Conservation (phyloP, 139 green algal species). For the Pleodorina starrii region DNA sequence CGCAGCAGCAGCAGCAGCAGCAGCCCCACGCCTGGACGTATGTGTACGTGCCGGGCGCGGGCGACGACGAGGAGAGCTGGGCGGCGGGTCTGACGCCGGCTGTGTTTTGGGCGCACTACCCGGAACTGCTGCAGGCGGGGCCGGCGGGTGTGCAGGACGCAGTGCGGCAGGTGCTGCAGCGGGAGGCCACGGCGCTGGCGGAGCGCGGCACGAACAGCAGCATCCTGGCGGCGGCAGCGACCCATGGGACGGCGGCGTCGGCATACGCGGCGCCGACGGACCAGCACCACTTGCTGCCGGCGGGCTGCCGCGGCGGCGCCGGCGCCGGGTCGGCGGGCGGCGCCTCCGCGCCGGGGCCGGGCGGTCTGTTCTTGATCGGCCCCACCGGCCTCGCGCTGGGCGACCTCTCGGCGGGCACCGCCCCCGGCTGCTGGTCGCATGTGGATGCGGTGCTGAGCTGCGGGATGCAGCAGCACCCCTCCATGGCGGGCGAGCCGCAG, state of each 20-base stretch:
- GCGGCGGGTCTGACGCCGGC: constrained; percentile 82
- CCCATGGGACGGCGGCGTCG: not conserved
- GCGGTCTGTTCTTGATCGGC: constrained; percentile 59
- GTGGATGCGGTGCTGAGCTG: constrained; percentile 80
- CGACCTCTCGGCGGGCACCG: constrained; percentile 59
- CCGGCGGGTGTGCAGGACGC: constrained; percentile 55
- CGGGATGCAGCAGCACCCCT: constrained; percentile 51
- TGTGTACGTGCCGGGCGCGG: constrained; percentile 81
- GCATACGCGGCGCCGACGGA: not conserved
- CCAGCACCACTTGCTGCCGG: constrained; percentile 47
- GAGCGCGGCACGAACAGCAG: constrained; percentile 29
- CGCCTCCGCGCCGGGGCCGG: not conserved
- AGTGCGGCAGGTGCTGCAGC: constrained; percentile 66
- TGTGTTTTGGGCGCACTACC: constrained; percentile 78
- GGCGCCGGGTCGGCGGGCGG: constrained; percentile 34
- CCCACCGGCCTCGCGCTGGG: constrained; percentile 61
- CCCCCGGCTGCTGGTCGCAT: constrained; percentile 69
- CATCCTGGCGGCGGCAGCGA: not conserved
- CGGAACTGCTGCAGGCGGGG: constrained; percentile 71
- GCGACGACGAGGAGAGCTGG: constrained; percentile 98
- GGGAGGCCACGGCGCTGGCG: constrained; percentile 31
- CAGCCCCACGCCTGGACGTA: constrained; percentile 47
- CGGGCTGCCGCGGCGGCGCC: not conserved
- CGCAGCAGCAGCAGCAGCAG: not conserved
- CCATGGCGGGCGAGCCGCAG: constrained; percentile 46